A percentile compares a stretch with the other conserved stretches of the same genome.
These are phyloP conservation scores for Microstegium vimineum DNA, from an alignment of 176 grass and related monocot genomes.

Conservation along the genomic window DNA sequence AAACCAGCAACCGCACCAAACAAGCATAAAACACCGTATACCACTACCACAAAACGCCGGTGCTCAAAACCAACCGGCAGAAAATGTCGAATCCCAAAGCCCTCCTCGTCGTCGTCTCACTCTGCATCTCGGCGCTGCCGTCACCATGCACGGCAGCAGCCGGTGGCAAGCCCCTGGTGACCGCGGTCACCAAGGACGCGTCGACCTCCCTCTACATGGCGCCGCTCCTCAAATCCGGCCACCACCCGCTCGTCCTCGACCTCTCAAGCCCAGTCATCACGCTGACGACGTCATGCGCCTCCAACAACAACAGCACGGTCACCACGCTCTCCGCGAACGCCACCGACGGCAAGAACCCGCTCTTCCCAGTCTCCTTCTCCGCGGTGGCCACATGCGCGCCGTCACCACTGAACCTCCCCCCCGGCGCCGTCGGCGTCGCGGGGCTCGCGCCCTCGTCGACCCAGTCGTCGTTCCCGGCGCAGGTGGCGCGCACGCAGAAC, in stretches of 20 bases:
- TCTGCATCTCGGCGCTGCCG: not conserved
- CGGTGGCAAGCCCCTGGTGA: constrained; percentile 2
- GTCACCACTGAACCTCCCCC: constrained; percentile 17
- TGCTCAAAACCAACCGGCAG: not conserved
- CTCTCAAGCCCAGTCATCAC: constrained; percentile 48
- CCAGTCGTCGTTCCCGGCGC: constrained; percentile 35
- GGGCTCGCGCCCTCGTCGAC: constrained; percentile 36
- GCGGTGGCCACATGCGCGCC: constrained; percentile 49
- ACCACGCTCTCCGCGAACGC: constrained; percentile 29
- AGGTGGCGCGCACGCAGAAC: constrained; percentile 36
- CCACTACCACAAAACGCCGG: not conserved
- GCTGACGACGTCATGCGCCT: constrained; percentile 37
- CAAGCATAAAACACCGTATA: too few species aligned
- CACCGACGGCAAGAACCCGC: constrained; percentile 62
- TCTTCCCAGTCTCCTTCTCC: not conserved
- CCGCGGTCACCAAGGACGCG: constrained; percentile 40
- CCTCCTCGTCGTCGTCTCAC: not conserved
- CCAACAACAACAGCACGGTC: constrained; percentile 42
- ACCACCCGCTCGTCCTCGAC: constrained; percentile 42
- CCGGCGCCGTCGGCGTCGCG: constrained; percentile 39
- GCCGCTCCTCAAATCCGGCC: constrained; percentile 1
- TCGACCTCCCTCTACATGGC: constrained; percentile 32
- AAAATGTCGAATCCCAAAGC: not conserved
- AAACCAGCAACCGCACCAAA: not conserved
- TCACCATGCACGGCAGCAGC: not conserved